A percentile compares a stretch with the other conserved stretches of the same genome.
Evolutionary conservation across 2,329 filamentous ascomycete genomes (phyloP).

Genomic region (Alternaria postmessia): DNA sequence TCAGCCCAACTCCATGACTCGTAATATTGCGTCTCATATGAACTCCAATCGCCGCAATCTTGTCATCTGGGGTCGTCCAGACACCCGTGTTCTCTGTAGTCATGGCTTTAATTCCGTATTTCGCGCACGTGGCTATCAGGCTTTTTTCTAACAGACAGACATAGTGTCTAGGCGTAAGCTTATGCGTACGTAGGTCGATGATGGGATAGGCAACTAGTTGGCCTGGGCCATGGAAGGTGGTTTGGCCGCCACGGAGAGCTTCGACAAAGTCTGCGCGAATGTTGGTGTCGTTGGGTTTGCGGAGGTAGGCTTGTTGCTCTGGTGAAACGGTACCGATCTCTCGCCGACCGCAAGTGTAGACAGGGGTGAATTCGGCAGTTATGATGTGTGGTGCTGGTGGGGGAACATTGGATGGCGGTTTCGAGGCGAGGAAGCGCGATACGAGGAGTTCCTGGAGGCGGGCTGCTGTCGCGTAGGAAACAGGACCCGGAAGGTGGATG

Average conservation of each 20-base stretch:
- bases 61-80: constrained; percentile 67
- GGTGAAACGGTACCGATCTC: constrained; percentile 65
- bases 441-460: constrained; percentile 66
- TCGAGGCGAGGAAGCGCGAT: constrained; percentile 66
- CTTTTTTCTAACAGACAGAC: constrained; percentile 79
- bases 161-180: constrained; percentile 76
- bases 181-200: constrained; percentile 76
- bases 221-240: constrained; percentile 94
- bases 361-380: constrained; percentile 81
- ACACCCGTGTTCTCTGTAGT: constrained; percentile 83
- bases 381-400: constrained; percentile 73
- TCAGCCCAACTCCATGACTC: constrained; percentile 83
- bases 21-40: constrained; percentile 85
- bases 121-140: constrained; percentile 70
- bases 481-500: constrained; percentile 64
- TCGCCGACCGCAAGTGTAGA: constrained; percentile 89
- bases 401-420: constrained; percentile 56
- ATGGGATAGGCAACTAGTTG: constrained; percentile 94
- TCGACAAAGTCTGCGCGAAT: constrained; percentile 69
- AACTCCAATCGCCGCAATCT: constrained; percentile 92
- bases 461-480: constrained; percentile 64
- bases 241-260: constrained; percentile 85
- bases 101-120: constrained; percentile 68
- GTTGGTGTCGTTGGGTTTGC: constrained; percentile 26
- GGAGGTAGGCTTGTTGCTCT: constrained; percentile 55